Evolutionary conservation across 1,139 yeast species (phyloP).

Genomic region (Candida sojae): DNA sequence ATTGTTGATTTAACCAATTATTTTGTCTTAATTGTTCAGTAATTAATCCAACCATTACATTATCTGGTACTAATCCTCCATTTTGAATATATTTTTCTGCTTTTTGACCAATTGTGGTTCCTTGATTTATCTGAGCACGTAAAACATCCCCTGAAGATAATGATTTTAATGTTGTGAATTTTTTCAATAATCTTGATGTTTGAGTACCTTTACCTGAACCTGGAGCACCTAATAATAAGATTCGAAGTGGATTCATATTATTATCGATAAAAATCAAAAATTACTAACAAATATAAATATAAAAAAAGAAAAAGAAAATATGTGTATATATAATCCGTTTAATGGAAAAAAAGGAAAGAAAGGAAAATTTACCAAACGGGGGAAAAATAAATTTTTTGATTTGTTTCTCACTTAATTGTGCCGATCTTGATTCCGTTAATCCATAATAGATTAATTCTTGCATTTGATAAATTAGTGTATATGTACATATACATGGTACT

Average conservation of each 20-base stretch:
- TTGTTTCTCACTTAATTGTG: no score
- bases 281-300: no score
- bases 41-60: constrained; percentile 61
- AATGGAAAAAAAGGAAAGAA: no score
- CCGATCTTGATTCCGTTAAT: no score
- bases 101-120: constrained; percentile 56
- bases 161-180: constrained; percentile 51
- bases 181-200: constrained; percentile 60
- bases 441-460: no score
- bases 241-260: constrained; percentile 51
- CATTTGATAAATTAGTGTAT: no score
- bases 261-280: no score
- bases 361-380: no score
- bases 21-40: constrained; percentile 45
- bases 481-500: no score
- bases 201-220: constrained; percentile 96
- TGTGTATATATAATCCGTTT: no score
- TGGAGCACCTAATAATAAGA: constrained; percentile 85
- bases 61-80: constrained; percentile 78
- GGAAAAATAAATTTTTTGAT: no score
- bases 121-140: constrained; percentile 61
- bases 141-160: constrained; percentile 85
- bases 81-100: constrained; percentile 58
- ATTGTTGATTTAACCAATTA: constrained; percentile 46
- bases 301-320: neutral